Percentiles rank a stretch among this genome's conserved stretches.
phyloP scores from a whole-genome alignment of 2,329 filamentous ascomycete species.

The Sporothrix brunneoviolacea region DNA sequence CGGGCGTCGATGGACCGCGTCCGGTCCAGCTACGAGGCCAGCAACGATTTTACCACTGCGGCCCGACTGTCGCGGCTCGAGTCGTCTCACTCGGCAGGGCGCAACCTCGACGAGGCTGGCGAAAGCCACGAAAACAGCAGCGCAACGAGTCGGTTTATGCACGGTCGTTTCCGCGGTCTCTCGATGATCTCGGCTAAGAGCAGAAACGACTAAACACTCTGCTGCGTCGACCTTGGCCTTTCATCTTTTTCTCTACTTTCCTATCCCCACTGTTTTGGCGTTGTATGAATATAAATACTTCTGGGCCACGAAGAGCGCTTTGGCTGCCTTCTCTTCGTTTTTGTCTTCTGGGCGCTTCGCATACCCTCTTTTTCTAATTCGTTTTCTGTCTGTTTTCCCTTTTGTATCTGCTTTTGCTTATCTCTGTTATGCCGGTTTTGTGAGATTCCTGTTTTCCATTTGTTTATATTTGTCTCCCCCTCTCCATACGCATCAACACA shows the following conservation, averaged over 20 bases:
- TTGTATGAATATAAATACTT: slow-evolving; percentile 8
- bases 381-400: slow-evolving; percentile 24
- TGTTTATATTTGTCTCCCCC: neutral
- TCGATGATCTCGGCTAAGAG: slow-evolving; percentile 25
- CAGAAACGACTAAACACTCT: slow-evolving; percentile 17
- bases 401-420: slow-evolving; percentile 10
- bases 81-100: slow-evolving; percentile 51
- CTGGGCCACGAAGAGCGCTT: slow-evolving; percentile 1
- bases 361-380: slow-evolving; percentile 19
- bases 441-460: slow-evolving; percentile 2
- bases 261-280: slow-evolving; percentile 2
- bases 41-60: slow-evolving; percentile 85
- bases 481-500: neutral
- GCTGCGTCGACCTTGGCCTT: neutral
- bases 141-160: slow-evolving; percentile 17
- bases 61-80: slow-evolving; percentile 79
- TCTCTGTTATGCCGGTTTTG: neutral
- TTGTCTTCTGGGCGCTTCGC: neutral
- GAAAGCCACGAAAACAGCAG: slow-evolving; percentile 1
- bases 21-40: slow-evolving; percentile 76
- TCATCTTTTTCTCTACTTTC: neutral
- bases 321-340: neutral
- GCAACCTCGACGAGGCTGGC: neutral
- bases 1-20: slow-evolving; percentile 81
- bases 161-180: slow-evolving; percentile 22